Conservation (phyloP, 164 flowering plant genomes). For the Magnolia sinica region DNA sequence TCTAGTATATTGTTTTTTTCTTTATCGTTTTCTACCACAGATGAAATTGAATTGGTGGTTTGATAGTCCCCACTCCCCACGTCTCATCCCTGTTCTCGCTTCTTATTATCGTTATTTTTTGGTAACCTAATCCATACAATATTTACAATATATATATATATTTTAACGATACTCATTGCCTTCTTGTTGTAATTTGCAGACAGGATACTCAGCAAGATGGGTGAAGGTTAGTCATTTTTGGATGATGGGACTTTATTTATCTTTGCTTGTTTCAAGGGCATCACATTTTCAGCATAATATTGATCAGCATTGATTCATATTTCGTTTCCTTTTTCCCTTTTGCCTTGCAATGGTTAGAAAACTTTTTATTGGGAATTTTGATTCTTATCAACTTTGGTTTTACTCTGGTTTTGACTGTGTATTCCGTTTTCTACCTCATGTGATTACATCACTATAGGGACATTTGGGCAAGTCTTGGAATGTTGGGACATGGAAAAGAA, state of each 20-base stretch:
- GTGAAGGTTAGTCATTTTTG: slow-evolving; percentile 68
- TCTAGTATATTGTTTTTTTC: neutral
- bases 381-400: neutral
- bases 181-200: slow-evolving; percentile 47
- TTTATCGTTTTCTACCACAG: neutral
- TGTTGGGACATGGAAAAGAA: slow-evolving; percentile 76
- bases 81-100: neutral
- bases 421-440: neutral
- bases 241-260: neutral
- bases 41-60: neutral
- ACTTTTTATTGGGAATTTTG: neutral
- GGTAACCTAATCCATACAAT: too few relatives aligned
- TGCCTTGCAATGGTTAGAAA: neutral
- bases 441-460: slow-evolving; percentile 44
- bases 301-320: neutral
- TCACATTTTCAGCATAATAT: too few relatives aligned
- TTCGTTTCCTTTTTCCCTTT: neutral
- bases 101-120: neutral
- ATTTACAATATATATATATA: too few relatives aligned
- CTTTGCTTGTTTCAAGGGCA: neutral
- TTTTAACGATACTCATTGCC: neutral
- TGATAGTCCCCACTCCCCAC: neutral
- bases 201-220: slow-evolving; percentile 82
- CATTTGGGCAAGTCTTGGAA: slow-evolving; percentile 94
- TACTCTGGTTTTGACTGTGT: neutral